Evolutionary conservation across 768 basidiomycete species (phyloP).

Genomic region (Boletus tomentosulus): DNA sequence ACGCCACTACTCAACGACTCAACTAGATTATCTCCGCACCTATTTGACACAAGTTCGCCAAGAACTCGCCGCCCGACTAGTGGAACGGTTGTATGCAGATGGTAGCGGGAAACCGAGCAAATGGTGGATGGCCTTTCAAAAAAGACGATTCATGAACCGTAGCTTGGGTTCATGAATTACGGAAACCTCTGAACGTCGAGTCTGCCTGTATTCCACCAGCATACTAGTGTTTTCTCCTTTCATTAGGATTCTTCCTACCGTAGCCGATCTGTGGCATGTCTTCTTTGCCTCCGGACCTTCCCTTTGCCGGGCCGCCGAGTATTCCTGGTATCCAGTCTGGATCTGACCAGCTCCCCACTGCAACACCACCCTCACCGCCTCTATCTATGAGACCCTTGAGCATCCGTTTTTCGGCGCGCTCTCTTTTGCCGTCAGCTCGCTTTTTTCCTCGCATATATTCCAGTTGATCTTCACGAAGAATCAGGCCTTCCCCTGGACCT

Average conservation of each 20-base stretch:
- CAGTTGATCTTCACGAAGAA: constrained; percentile 88
- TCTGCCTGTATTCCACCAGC: constrained; percentile 13
- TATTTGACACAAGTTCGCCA: constrained; percentile 93
- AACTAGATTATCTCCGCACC: constrained; percentile 77
- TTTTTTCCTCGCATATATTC: constrained; percentile 85
- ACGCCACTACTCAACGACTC: constrained; percentile 7
- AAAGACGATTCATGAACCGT: constrained; percentile 93
- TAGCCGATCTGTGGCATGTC: constrained; percentile 83
- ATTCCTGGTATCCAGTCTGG: constrained; percentile 92
- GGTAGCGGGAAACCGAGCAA: constrained; percentile 95
- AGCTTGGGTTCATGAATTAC: constrained; percentile 61
- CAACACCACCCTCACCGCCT: constrained; percentile 46
- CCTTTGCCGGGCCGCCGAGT: constrained; percentile 67
- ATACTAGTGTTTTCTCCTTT: constrained; percentile 49
- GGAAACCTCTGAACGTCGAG: not conserved
- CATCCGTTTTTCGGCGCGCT: constrained; percentile 69
- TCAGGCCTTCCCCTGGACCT: constrained; percentile 75
- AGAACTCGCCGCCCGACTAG: constrained; percentile 81
- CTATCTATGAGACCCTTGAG: constrained; percentile 56
- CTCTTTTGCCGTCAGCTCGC: constrained; percentile 64
- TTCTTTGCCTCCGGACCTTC: constrained; percentile 50
- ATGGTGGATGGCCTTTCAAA: constrained; percentile 99
- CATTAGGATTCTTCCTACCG: constrained; percentile 89
- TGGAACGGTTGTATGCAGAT: constrained; percentile 88
- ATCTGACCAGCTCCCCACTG: constrained; percentile 85